Percentiles rank a stretch among this genome's conserved stretches.
Evolutionary conservation across 164 flowering plant genomes (phyloP).

Genomic region (Liriodendron chinense): DNA sequence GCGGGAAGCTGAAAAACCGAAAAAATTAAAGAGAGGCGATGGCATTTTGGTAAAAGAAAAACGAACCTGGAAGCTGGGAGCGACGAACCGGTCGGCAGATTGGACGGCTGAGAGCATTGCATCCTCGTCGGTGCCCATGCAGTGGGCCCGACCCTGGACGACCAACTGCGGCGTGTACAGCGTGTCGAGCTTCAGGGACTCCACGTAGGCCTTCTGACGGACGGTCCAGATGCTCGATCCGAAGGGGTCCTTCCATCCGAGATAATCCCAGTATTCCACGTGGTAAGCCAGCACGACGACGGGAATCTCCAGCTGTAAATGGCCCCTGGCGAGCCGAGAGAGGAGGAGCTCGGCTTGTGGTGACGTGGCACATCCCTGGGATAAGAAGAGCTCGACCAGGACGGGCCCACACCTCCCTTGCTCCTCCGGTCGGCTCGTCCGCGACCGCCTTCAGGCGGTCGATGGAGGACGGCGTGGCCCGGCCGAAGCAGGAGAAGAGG

Average conservation of each 20-base stretch:
- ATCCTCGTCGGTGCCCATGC: slow-evolving; percentile 61
- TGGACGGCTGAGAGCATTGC: slow-evolving; percentile 42
- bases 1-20: neutral
- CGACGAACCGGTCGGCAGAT: slow-evolving; percentile 46
- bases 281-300: slow-evolving; percentile 67
- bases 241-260: slow-evolving; percentile 90
- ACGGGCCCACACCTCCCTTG: slow-evolving; percentile 45
- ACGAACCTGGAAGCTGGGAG: slow-evolving; percentile 62
- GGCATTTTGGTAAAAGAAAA: no score
- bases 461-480: slow-evolving; percentile 1
- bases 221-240: slow-evolving; percentile 87
- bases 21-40: neutral
- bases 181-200: slow-evolving; percentile 66
- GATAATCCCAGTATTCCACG: slow-evolving; percentile 90
- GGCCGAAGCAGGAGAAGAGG: slow-evolving; percentile 57
- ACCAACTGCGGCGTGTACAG: slow-evolving; percentile 90
- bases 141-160: slow-evolving; percentile 66
- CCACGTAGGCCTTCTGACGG: slow-evolving; percentile 80
- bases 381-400: slow-evolving; percentile 83
- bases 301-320: slow-evolving; percentile 48
- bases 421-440: slow-evolving; percentile 49
- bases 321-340: slow-evolving; percentile 78
- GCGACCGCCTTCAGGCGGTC: neutral
- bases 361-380: slow-evolving; percentile 90
- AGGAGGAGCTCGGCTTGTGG: slow-evolving; percentile 75